Conservation (phyloP, 768 basidiomycete species). For the Ephemerocybe angulata region DNA sequence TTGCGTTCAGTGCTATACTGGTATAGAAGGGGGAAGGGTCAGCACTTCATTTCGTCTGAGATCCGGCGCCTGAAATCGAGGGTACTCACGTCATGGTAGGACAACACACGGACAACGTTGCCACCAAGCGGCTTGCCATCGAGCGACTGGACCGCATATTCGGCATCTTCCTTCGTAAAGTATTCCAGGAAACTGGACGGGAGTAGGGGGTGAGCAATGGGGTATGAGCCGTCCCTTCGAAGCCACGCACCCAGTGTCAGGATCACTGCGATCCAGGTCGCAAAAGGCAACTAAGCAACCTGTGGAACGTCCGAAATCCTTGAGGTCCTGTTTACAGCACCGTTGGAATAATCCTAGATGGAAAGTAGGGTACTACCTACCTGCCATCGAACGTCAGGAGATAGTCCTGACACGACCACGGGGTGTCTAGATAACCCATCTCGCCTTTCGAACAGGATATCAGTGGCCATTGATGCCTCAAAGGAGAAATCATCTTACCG, state of each 20-base stretch:
- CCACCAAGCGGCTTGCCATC: slow-evolving; percentile 27
- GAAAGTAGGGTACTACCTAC: slow-evolving; percentile 18
- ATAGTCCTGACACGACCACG: slow-evolving; percentile 36
- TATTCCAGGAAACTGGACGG: slow-evolving; percentile 40
- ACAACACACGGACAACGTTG: slow-evolving; percentile 24
- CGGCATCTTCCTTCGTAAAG: slow-evolving; percentile 36
- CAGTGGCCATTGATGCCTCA: not conserved
- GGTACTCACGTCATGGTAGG: slow-evolving; percentile 21
- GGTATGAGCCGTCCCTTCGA: not conserved
- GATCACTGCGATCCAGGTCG: slow-evolving; percentile 32
- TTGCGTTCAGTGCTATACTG: not conserved
- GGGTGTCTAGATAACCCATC: slow-evolving; percentile 26
- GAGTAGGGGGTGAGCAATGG: not conserved
- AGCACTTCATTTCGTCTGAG: not conserved
- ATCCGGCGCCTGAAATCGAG: slow-evolving; percentile 9
- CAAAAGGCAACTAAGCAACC: slow-evolving; percentile 41
- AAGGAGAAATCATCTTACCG: not conserved
- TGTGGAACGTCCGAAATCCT: slow-evolving; percentile 42
- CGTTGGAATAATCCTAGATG: slow-evolving; percentile 1
- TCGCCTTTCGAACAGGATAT: too few relatives aligned
- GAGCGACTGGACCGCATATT: slow-evolving; percentile 29
- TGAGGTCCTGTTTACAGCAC: slow-evolving; percentile 35
- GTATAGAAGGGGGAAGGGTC: not conserved
- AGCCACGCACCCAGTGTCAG: slow-evolving; percentile 29
- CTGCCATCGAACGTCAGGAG: slow-evolving; percentile 40